These are phyloP conservation scores for Diaporthe citriasiana DNA, from an alignment of 2,329 filamentous ascomycete species.

Conservation along the genomic window DNA sequence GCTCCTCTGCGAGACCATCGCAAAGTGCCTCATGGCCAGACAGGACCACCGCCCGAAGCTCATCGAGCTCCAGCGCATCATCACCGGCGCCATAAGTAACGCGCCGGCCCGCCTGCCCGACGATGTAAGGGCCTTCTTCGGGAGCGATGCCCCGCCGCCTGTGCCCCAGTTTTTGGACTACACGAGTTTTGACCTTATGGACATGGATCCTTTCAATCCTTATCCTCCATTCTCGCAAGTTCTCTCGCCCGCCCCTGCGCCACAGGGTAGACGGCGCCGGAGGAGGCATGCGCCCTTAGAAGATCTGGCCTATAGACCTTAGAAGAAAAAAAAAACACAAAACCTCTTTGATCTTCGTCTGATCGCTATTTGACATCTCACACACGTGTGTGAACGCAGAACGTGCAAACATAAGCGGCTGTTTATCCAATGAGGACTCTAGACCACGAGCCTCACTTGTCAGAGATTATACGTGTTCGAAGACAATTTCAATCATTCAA, in stretches of 20 bases:
- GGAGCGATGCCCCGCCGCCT: neutral
- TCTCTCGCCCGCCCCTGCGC: too few relatives aligned
- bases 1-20: neutral
- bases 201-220: neutral
- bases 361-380: too few relatives aligned
- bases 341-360: too few relatives aligned
- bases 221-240: neutral
- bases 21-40: slow-evolving; percentile 16
- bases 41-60: slow-evolving; percentile 25
- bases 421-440: too few relatives aligned
- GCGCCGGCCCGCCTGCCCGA: neutral
- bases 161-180: neutral
- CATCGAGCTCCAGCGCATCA: neutral
- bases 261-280: neutral
- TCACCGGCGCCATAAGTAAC: neutral
- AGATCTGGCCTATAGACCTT: neutral
- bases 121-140: neutral
- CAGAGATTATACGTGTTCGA: neutral
- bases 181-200: neutral
- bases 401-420: too few relatives aligned
- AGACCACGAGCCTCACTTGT: neutral
- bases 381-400: too few relatives aligned
- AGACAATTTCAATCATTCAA: too few relatives aligned
- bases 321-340: neutral
- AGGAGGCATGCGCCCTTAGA: neutral